Evolutionary conservation across 768 basidiomycete genomes (phyloP), one percentile per base, ranked within the genome.

Genomic region (Favolaschia claudopus): DNA sequence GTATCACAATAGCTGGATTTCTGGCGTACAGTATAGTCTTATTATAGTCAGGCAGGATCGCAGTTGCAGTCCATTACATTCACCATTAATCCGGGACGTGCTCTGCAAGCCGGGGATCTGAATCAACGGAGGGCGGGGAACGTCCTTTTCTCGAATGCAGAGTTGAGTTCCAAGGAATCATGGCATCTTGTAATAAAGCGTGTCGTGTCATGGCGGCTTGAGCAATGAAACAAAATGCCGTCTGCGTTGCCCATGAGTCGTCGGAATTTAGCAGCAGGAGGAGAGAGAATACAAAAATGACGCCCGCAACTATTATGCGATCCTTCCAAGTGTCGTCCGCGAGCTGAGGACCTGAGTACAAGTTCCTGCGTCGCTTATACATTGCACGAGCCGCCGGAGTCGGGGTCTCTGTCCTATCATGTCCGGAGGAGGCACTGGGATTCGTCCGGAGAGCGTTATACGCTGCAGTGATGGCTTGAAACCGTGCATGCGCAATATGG

Each of bases 251-350:
- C 28, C 33, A 28, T 61, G 2, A 46, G 40, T 31, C 44, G 1
- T 7, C 14, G 38, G 20, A 10, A 42, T 15, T 37, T 25, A 33
- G 12, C 8, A n/a, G 12, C 33, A 42, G n/a, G 33, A 39, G 43
- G 43, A 50, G 42, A 56, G 14, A 37, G 64, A 60, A 47, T 7
- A 89, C 89, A 31, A 83, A 64, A 22, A 86, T 48, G 4, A 87
- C 77, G 8, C 82, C 82, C n/a, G 79, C 79, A 7, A 89, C 42
- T 46, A 92, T 82, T 14, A 87, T 58, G 34, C 80, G 72, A 66
- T 91, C 89, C 69, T 88, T 89, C 85, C 85, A 88, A 28, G 82
- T 77, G 43, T 91, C 89, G 62, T 90, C 87, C 17, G 82, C 78
- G 6, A 61, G 32, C 24, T 55, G 60, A 14, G 53, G 54, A 33